These are phyloP conservation scores for Corniculantispora saksenae DNA, from an alignment of 2,329 filamentous ascomycete species.

Conservation along the genomic window DNA sequence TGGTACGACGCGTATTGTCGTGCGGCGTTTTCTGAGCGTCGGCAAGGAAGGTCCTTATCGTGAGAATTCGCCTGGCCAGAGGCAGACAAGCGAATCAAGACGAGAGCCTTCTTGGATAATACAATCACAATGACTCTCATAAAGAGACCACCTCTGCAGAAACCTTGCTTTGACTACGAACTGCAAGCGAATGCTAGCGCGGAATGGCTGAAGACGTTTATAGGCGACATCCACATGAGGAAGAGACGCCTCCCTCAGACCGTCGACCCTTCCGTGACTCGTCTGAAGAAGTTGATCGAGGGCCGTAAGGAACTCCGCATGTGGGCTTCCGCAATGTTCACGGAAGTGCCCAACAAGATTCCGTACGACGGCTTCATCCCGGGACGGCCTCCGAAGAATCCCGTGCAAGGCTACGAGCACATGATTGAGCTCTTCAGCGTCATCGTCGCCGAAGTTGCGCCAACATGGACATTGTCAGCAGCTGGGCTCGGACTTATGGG, in stretches of 20 bases:
- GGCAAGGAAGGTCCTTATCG: not conserved
- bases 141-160: not conserved
- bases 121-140: not conserved
- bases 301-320: slow-evolving; percentile 26
- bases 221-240: not conserved
- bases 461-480: slow-evolving; percentile 22
- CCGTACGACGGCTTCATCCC: slow-evolving; percentile 23
- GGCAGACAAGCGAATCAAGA: not conserved
- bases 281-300: slow-evolving; percentile 20
- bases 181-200: no score
- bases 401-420: slow-evolving; percentile 23
- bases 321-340: slow-evolving; percentile 26
- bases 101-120: no score
- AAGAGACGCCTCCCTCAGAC: fast-evolving
- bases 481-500: slow-evolving; percentile 46
- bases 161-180: not conserved
- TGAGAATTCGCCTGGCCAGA: no score
- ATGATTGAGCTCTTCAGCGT: slow-evolving; percentile 26
- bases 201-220: not conserved
- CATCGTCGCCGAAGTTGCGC: slow-evolving; percentile 23
- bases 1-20: no score
- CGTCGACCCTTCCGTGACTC: not conserved
- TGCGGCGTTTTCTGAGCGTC: no score
- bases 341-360: slow-evolving; percentile 26
- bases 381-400: slow-evolving; percentile 19